These are phyloP conservation scores for Musa itinerans DNA, from an alignment of 176 grass and related monocot species.

Conservation along the genomic window DNA sequence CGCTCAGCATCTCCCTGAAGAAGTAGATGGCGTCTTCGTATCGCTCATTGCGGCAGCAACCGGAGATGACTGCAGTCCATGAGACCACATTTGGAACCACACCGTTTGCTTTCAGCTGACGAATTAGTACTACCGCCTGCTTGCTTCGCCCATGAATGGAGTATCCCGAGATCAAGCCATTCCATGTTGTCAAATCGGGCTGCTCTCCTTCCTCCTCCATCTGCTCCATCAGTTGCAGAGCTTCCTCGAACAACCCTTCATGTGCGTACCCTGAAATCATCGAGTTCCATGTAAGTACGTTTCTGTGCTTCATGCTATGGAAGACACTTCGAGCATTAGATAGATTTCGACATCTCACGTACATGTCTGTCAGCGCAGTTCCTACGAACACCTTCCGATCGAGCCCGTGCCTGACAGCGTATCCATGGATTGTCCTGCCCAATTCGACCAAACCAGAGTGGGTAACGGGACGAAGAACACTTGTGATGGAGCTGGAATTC, in stretches of 20 bases:
- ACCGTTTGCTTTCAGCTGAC: slow-evolving; percentile 49
- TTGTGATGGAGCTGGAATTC: slow-evolving; percentile 43
- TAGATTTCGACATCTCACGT: slow-evolving; percentile 53
- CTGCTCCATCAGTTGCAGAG: slow-evolving; percentile 42
- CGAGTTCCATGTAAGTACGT: slow-evolving; percentile 74
- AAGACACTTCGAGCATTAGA: slow-evolving; percentile 47
- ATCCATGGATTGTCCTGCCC: slow-evolving; percentile 54
- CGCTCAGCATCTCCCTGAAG: slow-evolving; percentile 58
- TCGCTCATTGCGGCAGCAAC: slow-evolving; percentile 51
- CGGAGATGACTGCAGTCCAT: slow-evolving; percentile 66
- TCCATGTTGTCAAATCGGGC: slow-evolving; percentile 78
- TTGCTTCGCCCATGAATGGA: slow-evolving; percentile 42
- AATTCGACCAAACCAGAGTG: slow-evolving; percentile 30
- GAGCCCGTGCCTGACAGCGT: slow-evolving; percentile 41
- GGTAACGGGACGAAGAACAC: slow-evolving; percentile 53
- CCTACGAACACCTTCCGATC: slow-evolving; percentile 43
- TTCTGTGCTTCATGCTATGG: slow-evolving; percentile 39
- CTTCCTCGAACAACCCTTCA: slow-evolving; percentile 30
- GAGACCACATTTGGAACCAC: slow-evolving; percentile 50
- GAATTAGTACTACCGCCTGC: slow-evolving; percentile 54
- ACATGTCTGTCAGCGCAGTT: slow-evolving; percentile 68
- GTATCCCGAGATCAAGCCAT: slow-evolving; percentile 67
- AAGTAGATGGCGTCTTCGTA: slow-evolving; percentile 47
- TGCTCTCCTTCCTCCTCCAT: slow-evolving; percentile 58
- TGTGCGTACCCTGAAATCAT: slow-evolving; percentile 51